Evolutionary conservation across 2,329 filamentous ascomycete genomes (phyloP).

Genomic region (Cladosporium velox): DNA sequence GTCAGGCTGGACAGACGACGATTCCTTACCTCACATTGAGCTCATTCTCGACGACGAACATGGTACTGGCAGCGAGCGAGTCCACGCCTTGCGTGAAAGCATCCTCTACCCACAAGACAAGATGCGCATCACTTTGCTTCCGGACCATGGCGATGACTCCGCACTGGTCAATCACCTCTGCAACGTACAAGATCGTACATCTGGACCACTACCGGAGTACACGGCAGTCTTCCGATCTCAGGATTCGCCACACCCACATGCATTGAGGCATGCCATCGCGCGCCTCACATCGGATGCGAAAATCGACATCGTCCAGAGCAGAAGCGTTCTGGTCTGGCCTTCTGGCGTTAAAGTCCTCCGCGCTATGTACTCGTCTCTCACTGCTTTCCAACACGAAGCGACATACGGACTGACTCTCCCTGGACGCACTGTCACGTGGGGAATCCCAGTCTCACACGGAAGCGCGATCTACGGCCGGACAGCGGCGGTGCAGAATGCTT

Average conservation of each 20-base stretch:
- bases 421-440: slow-evolving; percentile 26
- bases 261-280: slow-evolving; percentile 24
- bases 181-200: slow-evolving; percentile 18
- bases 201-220: slow-evolving; percentile 18
- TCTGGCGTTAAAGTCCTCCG: not conserved
- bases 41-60: slow-evolving; percentile 24
- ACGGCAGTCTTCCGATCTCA: slow-evolving; percentile 24
- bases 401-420: slow-evolving; percentile 22
- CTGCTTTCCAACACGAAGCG: slow-evolving; percentile 25
- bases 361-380: slow-evolving; percentile 16
- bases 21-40: slow-evolving; percentile 24
- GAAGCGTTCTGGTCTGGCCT: slow-evolving; percentile 23
- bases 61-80: not conserved
- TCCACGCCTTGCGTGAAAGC: slow-evolving; percentile 14
- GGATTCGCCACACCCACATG: slow-evolving; percentile 27
- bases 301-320: slow-evolving; percentile 26
- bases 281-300: slow-evolving; percentile 25
- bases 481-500: slow-evolving; percentile 21
- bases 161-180: slow-evolving; percentile 14
- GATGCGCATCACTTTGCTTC: slow-evolving; percentile 24
- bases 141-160: slow-evolving; percentile 11
- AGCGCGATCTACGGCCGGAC: slow-evolving; percentile 25
- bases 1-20: slow-evolving; percentile 19
- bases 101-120: slow-evolving; percentile 23
- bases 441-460: slow-evolving; percentile 13